These are phyloP conservation scores for Simplicillium sp. DNA, from an alignment of 2,329 filamentous ascomycete genomes.

Conservation along the genomic window DNA sequence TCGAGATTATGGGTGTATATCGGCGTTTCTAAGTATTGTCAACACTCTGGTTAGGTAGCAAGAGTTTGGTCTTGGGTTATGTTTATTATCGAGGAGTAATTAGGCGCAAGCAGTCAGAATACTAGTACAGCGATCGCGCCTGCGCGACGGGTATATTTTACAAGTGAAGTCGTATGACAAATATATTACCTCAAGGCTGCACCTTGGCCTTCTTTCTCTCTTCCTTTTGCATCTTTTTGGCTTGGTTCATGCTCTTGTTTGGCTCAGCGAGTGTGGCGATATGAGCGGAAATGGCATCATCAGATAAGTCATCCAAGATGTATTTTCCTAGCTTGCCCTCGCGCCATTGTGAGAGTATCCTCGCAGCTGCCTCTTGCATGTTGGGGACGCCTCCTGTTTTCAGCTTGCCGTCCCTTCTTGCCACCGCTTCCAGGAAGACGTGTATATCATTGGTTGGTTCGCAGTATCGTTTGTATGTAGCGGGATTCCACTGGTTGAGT, in stretches of 20 bases:
- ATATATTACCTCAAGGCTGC: too few species aligned
- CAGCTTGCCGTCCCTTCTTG: constrained; percentile 65
- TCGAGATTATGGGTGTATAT: background rate
- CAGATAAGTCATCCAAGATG: constrained; percentile 66
- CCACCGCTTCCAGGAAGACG: constrained; percentile 61
- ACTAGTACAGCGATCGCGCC: too few species aligned
- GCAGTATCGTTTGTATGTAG: constrained; percentile 52
- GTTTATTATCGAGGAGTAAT: too few species aligned
- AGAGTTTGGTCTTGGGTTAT: too few species aligned
- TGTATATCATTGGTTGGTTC: constrained; percentile 77
- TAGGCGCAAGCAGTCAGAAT: too few species aligned
- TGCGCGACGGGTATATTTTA: too few species aligned
- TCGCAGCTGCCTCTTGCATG: constrained; percentile 63
- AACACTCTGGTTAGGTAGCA: too few species aligned
- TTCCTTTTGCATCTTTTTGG: constrained; percentile 56
- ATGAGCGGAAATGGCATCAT: constrained; percentile 43
- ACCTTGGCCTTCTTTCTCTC: constrained; percentile 22
- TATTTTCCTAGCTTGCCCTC: constrained; percentile 67
- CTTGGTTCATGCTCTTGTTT: constrained; percentile 56
- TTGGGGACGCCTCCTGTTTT: constrained; percentile 63
- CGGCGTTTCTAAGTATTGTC: background rate
- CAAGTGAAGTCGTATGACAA: too few species aligned
- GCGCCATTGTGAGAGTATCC: constrained; percentile 76
- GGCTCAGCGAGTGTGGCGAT: constrained; percentile 36
- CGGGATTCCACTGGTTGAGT: constrained; percentile 60